Conservation (phyloP, 768 basidiomycete species). For the Mycena venus region DNA sequence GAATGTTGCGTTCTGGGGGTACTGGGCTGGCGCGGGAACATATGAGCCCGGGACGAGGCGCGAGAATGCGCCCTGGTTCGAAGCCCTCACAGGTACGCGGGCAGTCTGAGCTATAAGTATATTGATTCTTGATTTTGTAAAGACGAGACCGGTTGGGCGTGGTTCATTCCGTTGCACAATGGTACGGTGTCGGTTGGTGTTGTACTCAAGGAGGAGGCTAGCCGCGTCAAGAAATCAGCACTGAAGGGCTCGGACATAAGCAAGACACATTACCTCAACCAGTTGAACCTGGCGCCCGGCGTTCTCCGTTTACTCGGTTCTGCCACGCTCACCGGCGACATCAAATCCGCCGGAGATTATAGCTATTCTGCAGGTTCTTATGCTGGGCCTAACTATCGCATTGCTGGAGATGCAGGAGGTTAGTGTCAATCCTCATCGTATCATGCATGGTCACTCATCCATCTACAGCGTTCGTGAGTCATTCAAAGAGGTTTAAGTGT, state of each 20-base stretch:
- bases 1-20: slow-evolving; percentile 78
- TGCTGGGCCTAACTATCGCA: slow-evolving; percentile 47
- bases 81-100: slow-evolving; percentile 65
- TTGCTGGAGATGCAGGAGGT: slow-evolving; percentile 51
- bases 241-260: slow-evolving; percentile 33
- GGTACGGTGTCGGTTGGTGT: slow-evolving; percentile 65
- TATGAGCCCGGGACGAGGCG: slow-evolving; percentile 57
- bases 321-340: slow-evolving; percentile 38
- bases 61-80: slow-evolving; percentile 65
- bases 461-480: slow-evolving; percentile 3
- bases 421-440: not conserved
- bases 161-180: slow-evolving; percentile 68
- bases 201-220: slow-evolving; percentile 57
- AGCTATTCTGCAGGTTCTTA: slow-evolving; percentile 49
- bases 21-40: slow-evolving; percentile 66
- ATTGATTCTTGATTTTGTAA: not conserved
- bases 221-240: slow-evolving; percentile 45
- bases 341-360: slow-evolving; percentile 49
- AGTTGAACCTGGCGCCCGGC: slow-evolving; percentile 42
- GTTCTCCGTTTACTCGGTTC: slow-evolving; percentile 39
- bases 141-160: slow-evolving; percentile 70
- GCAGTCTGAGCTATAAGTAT: not conserved
- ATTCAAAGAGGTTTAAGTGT: slow-evolving; percentile 53
- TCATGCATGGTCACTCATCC: no score
- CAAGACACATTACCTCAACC: slow-evolving; percentile 43